These are phyloP conservation scores for Eutrema japonicum DNA, from an alignment of 345 rosid species.

Conservation along the genomic window DNA sequence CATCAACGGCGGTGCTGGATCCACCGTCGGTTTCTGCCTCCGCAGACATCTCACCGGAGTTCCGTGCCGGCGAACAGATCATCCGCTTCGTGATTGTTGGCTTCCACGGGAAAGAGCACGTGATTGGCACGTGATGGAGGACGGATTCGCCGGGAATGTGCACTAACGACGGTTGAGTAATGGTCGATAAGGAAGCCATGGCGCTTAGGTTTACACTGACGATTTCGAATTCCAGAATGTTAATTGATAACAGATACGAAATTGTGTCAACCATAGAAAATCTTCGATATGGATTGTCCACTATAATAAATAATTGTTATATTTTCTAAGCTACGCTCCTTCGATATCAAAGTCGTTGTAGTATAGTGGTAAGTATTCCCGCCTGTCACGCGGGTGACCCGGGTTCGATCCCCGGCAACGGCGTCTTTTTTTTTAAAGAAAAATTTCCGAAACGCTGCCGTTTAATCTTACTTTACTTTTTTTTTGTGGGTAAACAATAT, in stretches of 20 bases:
- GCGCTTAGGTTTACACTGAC: neutral
- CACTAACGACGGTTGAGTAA: conserved; percentile 26
- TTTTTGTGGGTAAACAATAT: too few relatives aligned
- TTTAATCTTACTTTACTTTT: too few relatives aligned
- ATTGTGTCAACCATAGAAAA: conserved; percentile 34
- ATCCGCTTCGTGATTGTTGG: conserved; percentile 26
- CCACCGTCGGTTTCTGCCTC: conserved; percentile 45
- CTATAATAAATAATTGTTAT: too few relatives aligned
- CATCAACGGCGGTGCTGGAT: conserved; percentile 57
- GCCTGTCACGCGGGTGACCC: conserved; percentile 93
- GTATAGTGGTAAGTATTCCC: conserved; percentile 87
- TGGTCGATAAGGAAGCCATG: conserved; percentile 45
- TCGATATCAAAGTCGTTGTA: conserved; percentile 57
- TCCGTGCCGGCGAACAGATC: conserved; percentile 40
- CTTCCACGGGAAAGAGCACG: conserved; percentile 41
- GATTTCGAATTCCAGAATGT: neutral
- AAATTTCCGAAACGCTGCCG: too few relatives aligned
- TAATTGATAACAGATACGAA: conserved; percentile 10
- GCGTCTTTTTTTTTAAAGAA: conserved; percentile 37
- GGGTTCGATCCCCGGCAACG: conserved; percentile 97
- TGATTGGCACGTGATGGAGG: conserved; percentile 32
- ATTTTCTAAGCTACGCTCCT: too few relatives aligned
- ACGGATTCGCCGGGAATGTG: conserved; percentile 34
- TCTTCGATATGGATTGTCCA: neutral
- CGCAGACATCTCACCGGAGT: conserved; percentile 47